phyloP scores from a whole-genome alignment of 306 rosid species.

The Acacia crassicarpa region DNA sequence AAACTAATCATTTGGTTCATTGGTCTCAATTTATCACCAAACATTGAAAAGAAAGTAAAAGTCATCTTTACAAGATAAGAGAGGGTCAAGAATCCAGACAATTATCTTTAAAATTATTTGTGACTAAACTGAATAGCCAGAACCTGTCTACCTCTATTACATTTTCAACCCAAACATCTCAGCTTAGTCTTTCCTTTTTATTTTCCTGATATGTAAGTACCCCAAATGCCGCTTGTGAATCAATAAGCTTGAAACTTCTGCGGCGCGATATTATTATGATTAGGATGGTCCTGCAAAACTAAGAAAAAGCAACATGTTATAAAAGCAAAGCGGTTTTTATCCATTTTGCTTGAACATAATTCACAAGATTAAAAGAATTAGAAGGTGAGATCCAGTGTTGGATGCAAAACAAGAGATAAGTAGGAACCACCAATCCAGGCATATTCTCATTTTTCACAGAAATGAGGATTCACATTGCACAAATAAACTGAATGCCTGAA shows the following conservation, averaged over 20 bases:
- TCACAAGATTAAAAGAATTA: background rate
- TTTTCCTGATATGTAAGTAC: background rate
- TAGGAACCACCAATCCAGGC: background rate
- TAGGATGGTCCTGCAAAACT: background rate
- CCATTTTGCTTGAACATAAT: background rate
- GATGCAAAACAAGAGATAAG: background rate
- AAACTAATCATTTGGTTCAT: background rate
- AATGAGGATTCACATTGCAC: background rate
- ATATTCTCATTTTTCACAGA: background rate
- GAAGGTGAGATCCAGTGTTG: background rate
- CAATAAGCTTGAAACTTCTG: constrained; percentile 16
- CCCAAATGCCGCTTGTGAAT: background rate
- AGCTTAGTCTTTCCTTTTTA: background rate
- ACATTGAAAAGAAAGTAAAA: background rate
- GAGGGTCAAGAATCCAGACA: background rate
- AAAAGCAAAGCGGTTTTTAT: background rate
- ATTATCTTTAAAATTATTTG: background rate
- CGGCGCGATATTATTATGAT: background rate
- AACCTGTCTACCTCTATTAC: background rate
- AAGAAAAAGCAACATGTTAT: background rate
- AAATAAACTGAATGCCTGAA: background rate
- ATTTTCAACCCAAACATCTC: background rate
- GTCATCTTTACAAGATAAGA: background rate
- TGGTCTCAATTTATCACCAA: background rate
- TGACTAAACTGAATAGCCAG: background rate